Base-by-base conservation (phyloP, 192 early-diverging fungal genomes). In the Gaertneriomyces semiglobifer region DNA sequence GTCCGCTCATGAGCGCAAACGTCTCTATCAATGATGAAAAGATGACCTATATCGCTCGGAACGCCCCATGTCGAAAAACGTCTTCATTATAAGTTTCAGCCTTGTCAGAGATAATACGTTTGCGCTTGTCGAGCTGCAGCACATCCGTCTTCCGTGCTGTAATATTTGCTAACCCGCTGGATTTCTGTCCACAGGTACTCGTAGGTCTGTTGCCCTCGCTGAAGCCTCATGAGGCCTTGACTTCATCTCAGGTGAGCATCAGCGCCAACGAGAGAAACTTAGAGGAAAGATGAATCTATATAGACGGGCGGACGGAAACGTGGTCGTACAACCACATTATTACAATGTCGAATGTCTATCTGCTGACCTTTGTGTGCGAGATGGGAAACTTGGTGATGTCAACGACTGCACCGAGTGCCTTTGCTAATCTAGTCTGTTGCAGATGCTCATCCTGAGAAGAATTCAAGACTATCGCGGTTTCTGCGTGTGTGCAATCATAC, bases 271-370 rank as follows among this genome's bases (percentile, higher is more conserved):
- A 19, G 56, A 14, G 56, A 39, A 5, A 33, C 5, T 6, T 18
- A 0, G 56, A 33, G 56, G 38, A 39, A 39, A 19, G 56, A 58
- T 9, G 56, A 58, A 58, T 14, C 33, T 38, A 58, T 58, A 39
- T 58, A 58, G 56, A 58, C 56, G 56, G 56, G 56, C 56, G 56
- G 56, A 58, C 56, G 56, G 56, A 58, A 58, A 9, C 14, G 56
- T 58, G 56, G 12, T 58, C 16, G 16, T 58, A 58, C 56, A 58
- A 58, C 5, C 56, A 58, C 56, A 16, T 45, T 58, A n/a, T 25
- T 25, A 58, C 33, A 3, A 58, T 58, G 56, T 58, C 56, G 56
- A 58, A 58, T 58, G 56, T 58, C 56, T 58, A 58, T 39, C 33
- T 58, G 56, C 56, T 58, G 56, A 58, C 38, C 56, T 14, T 58